These are phyloP conservation scores for Pseudogymnoascus sp. DNA, from an alignment of 2,329 filamentous ascomycete genomes.

Conservation along the genomic window DNA sequence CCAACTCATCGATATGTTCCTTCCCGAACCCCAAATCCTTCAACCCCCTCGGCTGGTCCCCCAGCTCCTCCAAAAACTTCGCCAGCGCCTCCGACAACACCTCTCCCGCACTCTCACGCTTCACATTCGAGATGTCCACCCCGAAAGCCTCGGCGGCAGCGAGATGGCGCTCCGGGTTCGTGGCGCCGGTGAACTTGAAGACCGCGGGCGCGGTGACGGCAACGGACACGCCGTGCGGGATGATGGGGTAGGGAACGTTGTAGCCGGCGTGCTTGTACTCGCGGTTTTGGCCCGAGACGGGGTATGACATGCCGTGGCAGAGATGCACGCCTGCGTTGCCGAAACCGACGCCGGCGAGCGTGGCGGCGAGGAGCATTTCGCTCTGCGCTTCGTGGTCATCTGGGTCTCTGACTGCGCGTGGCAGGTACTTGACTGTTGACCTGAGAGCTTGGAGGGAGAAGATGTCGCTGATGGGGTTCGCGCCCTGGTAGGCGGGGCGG, in stretches of 20 bases:
- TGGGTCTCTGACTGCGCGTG: constrained; percentile 76
- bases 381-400: constrained; percentile 89
- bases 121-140: constrained; percentile 79
- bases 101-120: constrained; percentile 82
- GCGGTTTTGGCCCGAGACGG: constrained; percentile 90
- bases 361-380: constrained; percentile 92
- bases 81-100: constrained; percentile 76
- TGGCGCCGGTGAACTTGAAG: constrained; percentile 85
- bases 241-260: constrained; percentile 65
- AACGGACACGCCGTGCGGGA: constrained; percentile 92
- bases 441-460: constrained; percentile 84
- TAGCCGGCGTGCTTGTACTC: constrained; percentile 89
- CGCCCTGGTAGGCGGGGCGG: constrained; percentile 89
- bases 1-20: constrained; percentile 70
- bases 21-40: constrained; percentile 73
- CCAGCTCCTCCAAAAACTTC: constrained; percentile 72
- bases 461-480: constrained; percentile 95
- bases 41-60: constrained; percentile 83
- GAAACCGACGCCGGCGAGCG: constrained; percentile 90
- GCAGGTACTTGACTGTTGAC: constrained; percentile 84
- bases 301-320: constrained; percentile 91
- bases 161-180: constrained; percentile 87
- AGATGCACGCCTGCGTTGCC: constrained; percentile 95
- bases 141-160: constrained; percentile 86
- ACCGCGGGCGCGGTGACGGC: constrained; percentile 90